These are phyloP conservation scores for Colletotrichum zoysiae DNA, from an alignment of 2,329 filamentous ascomycete species.

Conservation along the genomic window DNA sequence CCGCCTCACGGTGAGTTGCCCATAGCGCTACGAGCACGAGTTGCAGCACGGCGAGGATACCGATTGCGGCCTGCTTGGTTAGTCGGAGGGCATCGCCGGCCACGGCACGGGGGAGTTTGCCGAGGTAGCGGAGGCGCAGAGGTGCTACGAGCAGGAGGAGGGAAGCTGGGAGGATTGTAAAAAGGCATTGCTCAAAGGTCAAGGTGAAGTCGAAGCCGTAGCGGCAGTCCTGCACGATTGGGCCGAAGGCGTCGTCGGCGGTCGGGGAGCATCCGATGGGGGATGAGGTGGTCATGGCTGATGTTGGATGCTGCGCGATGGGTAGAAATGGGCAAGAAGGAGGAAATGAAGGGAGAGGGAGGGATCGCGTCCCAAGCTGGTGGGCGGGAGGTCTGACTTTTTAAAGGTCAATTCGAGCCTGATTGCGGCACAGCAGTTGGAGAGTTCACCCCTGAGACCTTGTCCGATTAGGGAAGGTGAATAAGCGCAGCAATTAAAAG, in stretches of 20 bases:
- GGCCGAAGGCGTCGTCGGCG: constrained; percentile 45
- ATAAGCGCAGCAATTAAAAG: constrained; percentile 27
- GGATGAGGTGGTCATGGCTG: constrained; percentile 24
- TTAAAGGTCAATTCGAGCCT: neutral
- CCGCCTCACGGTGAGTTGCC: constrained; percentile 42
- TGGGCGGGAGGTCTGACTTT: neutral
- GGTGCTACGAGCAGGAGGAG: constrained; percentile 50
- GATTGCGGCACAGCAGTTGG: neutral
- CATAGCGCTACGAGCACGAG: constrained; percentile 51
- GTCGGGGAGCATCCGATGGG: constrained; percentile 22
- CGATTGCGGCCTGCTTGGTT: constrained; percentile 45
- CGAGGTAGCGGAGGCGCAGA: constrained; percentile 48
- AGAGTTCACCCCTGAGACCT: constrained; percentile 22
- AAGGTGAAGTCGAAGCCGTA: constrained; percentile 49
- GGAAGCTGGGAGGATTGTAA: constrained; percentile 49
- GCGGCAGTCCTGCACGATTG: constrained; percentile 42
- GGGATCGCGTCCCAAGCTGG: rapidly evolving
- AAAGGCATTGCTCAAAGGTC: constrained; percentile 48
- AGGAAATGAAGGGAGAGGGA: rapidly evolving
- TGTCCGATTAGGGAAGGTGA: constrained; percentile 33
- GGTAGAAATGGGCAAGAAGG: neutral
- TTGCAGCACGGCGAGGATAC: constrained; percentile 49
- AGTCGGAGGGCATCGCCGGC: constrained; percentile 44
- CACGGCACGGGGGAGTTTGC: constrained; percentile 46
- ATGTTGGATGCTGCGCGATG: neutral